Evolutionary conservation across 805 yeast genomes (phyloP), one percentile per base, ranked within the genome.

Genomic region (Ogataea pignaliae): DNA sequence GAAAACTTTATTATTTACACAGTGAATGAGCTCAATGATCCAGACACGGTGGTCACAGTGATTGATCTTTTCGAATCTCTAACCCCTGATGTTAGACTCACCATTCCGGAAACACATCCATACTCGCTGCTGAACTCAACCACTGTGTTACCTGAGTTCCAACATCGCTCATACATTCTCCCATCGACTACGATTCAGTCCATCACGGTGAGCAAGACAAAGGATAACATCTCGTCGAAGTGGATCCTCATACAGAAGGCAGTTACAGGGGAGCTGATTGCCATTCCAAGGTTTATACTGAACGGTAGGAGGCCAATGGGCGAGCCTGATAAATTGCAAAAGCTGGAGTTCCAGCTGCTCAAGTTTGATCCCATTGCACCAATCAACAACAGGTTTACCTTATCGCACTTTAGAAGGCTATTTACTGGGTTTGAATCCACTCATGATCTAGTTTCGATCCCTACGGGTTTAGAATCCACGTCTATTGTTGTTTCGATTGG

Each of bases 1-100:
- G 98, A 91, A 59, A 80, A 90, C 64, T 91, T 93, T 86, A 68
- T 88, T 14, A 72, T 87, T 10, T 83, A 85, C 57, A 69, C 90
- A 0, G 83, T 79, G 54, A 77, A 73, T 56, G 73, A 81, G 44
- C 56, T 58, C 1, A 59, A 60, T 2, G 82, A 83, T 10, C 60
- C 70, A 16, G 47, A 55, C n/a, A 72, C 78, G 3, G 76, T 82
- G 53, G 57, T 93, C 12, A 79, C 74, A 13, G 88, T 85, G 3
- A 68, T 88, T 54, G 97, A 93, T 60, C 63, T 93, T 34, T 93
- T 79, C 63, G 95, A 88, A 55, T 81, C 88, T 1, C 57, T 69
- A 12, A 61, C 57, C 3, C 78, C 85, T 17, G 74, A 85, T 59
- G 57, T 60, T 45, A 70, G 78, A 53, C 44, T 60, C 42, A 45